Evolutionary conservation across 2,329 filamentous ascomycete species (phyloP).

Genomic region (Sclerotinia trifoliorum): DNA sequence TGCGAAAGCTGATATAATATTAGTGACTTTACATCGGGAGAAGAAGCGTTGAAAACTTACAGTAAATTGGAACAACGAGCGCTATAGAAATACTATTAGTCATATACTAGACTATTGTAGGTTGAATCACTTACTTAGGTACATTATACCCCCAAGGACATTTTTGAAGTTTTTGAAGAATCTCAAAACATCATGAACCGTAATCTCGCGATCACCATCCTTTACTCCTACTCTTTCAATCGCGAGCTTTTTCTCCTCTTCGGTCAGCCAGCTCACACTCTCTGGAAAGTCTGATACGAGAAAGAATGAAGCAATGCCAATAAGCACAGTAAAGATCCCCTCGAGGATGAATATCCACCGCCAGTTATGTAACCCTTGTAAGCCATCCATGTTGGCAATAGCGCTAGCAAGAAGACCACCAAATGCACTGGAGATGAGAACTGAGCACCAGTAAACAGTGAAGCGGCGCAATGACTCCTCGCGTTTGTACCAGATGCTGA

Average conservation of each 20-base stretch:
- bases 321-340: conserved; percentile 60
- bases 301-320: conserved; percentile 58
- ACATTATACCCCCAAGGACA: conserved; percentile 1
- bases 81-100: conserved; percentile 67
- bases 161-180: conserved; percentile 15
- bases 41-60: too few relatives aligned
- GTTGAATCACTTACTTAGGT: neutral
- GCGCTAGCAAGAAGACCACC: conserved; percentile 78
- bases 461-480: conserved; percentile 84
- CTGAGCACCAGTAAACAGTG: conserved; percentile 88
- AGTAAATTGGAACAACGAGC: conserved; percentile 67
- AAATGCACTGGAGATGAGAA: conserved; percentile 74
- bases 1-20: conserved; percentile 52
- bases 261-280: conserved; percentile 65
- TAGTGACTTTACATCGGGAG: too few relatives aligned
- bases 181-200: neutral
- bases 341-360: conserved; percentile 80
- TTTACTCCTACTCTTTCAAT: neutral
- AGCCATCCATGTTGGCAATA: conserved; percentile 76
- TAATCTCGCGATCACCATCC: conserved; percentile 4
- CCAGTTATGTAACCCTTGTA: conserved; percentile 68
- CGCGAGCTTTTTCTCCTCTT: conserved; percentile 57
- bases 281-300: conserved; percentile 70
- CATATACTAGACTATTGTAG: neutral
- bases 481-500: conserved; percentile 84